Conservation (phyloP, 2,329 filamentous ascomycete species). For the Xylaria sp. region DNA sequence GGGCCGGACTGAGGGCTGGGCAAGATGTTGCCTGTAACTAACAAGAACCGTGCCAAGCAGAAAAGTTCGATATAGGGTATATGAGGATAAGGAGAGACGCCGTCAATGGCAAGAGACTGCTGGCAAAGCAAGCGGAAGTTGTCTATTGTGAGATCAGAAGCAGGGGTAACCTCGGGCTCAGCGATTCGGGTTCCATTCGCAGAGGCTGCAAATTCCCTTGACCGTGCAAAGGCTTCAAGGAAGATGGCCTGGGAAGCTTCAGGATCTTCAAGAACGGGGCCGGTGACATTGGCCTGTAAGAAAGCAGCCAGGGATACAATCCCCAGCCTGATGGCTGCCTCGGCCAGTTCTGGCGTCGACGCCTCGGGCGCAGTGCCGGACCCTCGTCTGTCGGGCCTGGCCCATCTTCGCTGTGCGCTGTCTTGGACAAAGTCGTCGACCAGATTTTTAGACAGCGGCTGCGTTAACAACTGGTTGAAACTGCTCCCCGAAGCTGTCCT, state of each 20-base stretch:
- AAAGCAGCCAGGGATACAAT: constrained; percentile 75
- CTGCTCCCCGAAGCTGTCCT: constrained; percentile 14
- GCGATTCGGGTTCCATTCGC: not conserved
- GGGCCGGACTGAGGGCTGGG: constrained; percentile 47
- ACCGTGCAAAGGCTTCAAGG: constrained; percentile 50
- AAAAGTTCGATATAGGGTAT: constrained; percentile 88
- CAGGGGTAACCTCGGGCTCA: not conserved
- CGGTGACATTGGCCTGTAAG: constrained; percentile 79
- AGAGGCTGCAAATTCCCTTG: not conserved
- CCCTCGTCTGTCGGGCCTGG: not conserved
- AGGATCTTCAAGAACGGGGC: constrained; percentile 67
- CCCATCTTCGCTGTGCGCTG: not conserved
- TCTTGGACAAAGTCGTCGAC: constrained; percentile 26
- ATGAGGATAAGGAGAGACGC: constrained; percentile 85
- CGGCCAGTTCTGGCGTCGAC: not conserved
- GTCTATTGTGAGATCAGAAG: constrained; percentile 34
- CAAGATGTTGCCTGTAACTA: constrained; percentile 53
- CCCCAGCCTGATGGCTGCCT: constrained; percentile 56
- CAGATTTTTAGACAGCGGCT: constrained; percentile 21
- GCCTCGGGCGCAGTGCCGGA: not conserved
- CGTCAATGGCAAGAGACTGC: constrained; percentile 79
- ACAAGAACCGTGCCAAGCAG: constrained; percentile 71
- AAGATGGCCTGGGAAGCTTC: constrained; percentile 43
- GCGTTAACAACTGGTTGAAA: constrained; percentile 19
- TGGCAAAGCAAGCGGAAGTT: constrained; percentile 61